Evolutionary conservation across 306 rosid species (phyloP), one percentile per base, ranked within the genome.

Genomic region (Senna siamea): DNA sequence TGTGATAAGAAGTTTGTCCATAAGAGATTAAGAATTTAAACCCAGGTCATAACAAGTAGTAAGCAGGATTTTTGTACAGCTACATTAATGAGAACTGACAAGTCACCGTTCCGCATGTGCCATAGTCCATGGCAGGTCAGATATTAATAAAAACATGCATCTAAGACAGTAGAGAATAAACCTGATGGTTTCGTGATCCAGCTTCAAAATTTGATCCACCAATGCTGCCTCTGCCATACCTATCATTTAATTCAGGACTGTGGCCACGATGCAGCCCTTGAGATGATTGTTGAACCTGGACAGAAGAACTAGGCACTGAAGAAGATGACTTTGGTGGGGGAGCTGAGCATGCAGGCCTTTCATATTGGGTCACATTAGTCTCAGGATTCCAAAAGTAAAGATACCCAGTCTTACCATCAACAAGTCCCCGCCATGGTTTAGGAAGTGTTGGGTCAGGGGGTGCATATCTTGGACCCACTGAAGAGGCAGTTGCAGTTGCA

Each of bases 381-480:
- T 86, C 99, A 0, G 99, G 99, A 81, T 95, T 95, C 99, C 99
- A 95, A 74, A 90, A 95, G 89, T 95, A 95, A 30, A 95, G 93
- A 78, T 90, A 95, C 58, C 99, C 99, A 5, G 99, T 95, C 86
- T 92, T 95, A 7, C 99, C 99, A 84, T 95, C 99, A 68, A 95
- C 98, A 41, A 95, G 93, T 66, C 99, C 99, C 59, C 75, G 78
- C 99, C 99, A 95, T 22, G 99, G 99, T 70, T 87, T 92, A 7
- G 99, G 99, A 9, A 95, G 98, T 9, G 98, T 87, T 7, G 99
- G 99, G 54, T 95, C 99, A 5, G 85, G 88, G 2, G 99, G 99
- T 2, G 98, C 99, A 84, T 92, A 95, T 30, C 99, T 87, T 1
- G 98, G 98, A 79, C 93, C 97, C 46, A 80, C 74, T 1, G 88